Base-by-base conservation (phyloP, 2,329 filamentous ascomycete genomes). In the Neofusicoccum cordaticola region DNA sequence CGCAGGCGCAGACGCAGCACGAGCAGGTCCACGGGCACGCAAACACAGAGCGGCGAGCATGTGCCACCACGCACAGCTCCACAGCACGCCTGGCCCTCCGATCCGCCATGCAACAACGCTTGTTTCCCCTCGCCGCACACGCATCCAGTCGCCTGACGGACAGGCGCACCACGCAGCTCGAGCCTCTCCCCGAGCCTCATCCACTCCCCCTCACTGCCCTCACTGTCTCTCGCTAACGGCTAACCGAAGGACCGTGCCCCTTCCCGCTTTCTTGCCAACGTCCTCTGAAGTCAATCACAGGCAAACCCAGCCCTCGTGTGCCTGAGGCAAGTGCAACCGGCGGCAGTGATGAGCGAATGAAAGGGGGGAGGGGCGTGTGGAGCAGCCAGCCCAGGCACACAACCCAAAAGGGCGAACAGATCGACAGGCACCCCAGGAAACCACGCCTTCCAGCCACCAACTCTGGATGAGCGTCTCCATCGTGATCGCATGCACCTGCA, bases 171-270 rank as follows among this genome's bases (percentile, higher is more conserved):
- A 6, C 39, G 19, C 15, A 19, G 56, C 56, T 60, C 56, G 56
- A 60, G 56, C 56, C 56, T 47, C 56, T n/a, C 42, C 17, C 31
- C 42, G 56, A 60, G 56, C 56, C 56, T 60, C 39, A 7, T 31
- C 22, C 27, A 13, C 37, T 39, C 39, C 15, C 39, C 35, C n/a
- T 44, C 19, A 31, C 22, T 22, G 22, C 22, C 22, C 22, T 22
- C 22, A 1, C 22, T 22, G 22, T 22, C 22, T 22, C 27, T 50
- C 45, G 45, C 45, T 48, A 27, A 11, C 13, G 5, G 31, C 31
- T 52, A 52, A 19, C 50, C 50, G 50, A 52, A 17, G 31, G 31
- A 17, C 50, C n/a, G 50, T 52, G 50, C 50, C 34, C n/a, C 17
- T 19, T 31, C 50, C 15, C 27, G 7, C 50, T 9, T 19, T 39